Evolutionary conservation across 163 green algal species (phyloP).

Genomic region (Coccomyxa subellipsoidea): DNA sequence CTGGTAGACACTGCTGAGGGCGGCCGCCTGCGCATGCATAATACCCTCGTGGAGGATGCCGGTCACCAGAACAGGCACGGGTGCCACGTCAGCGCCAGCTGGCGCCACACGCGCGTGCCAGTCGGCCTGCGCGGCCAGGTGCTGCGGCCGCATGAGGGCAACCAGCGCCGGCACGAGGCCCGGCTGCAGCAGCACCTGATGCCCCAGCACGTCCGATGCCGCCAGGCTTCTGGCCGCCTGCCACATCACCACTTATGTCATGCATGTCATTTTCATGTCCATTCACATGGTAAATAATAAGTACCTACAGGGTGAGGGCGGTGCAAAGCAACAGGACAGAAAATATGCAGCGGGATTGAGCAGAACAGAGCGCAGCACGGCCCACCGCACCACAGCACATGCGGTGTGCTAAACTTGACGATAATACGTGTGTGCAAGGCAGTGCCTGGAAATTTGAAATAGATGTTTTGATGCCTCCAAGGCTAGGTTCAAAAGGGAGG

Average conservation of each 20-base stretch:
- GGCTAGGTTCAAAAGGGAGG: neutral
- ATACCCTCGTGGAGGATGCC: neutral
- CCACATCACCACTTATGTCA: neutral
- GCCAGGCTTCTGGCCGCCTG: conserved; percentile 19
- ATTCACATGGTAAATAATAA: no score
- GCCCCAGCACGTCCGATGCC: conserved; percentile 19
- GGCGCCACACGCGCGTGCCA: neutral
- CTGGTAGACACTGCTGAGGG: neutral
- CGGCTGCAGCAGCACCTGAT: conserved; percentile 15
- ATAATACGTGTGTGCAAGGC: no score
- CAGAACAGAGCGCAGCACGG: no score
- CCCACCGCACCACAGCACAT: no score
- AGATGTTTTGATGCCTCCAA: neutral
- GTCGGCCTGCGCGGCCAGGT: conserved; percentile 42
- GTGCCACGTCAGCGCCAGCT: neutral
- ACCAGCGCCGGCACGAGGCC: conserved; percentile 32
- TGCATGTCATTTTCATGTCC: no score
- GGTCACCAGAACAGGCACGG: neutral
- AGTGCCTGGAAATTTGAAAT: neutral
- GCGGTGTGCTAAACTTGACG: no score
- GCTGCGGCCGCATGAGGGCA: conserved; percentile 43
- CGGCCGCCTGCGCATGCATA: neutral
- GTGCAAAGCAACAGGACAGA: no score
- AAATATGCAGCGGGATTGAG: no score
- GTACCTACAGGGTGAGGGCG: no score